A percentile compares a stretch with the other conserved stretches of the same genome.
Evolutionary conservation across 257 asterid species (phyloP).

Genomic region (Paraleonurus japonicus): DNA sequence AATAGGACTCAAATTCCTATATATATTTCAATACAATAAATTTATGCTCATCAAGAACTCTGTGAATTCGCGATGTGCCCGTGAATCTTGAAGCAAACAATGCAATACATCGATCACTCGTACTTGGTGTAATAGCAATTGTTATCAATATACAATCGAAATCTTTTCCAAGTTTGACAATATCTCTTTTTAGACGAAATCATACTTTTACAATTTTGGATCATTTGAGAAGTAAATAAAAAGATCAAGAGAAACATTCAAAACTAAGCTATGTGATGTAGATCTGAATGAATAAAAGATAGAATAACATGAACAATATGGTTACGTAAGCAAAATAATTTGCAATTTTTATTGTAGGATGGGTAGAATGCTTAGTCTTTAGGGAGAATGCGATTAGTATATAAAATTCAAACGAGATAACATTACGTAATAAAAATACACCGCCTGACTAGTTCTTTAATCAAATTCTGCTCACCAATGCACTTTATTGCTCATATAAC

Average conservation of each 20-base stretch:
- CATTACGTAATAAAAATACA: conserved; percentile 1
- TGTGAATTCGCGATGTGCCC: too few relatives aligned
- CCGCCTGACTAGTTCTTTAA: not conserved
- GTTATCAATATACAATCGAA: too few relatives aligned
- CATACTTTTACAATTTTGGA: too few relatives aligned
- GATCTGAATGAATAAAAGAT: not conserved
- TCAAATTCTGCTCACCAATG: not conserved
- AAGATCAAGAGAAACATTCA: conserved; percentile 16
- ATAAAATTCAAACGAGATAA: not conserved
- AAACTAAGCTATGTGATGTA: conserved; percentile 13
- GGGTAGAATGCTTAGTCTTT: conserved; percentile 8
- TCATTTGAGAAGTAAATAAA: too few relatives aligned
- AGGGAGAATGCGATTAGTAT: conserved; percentile 3
- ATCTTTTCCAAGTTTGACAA: too few relatives aligned
- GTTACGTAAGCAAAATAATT: not conserved
- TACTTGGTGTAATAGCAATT: too few relatives aligned
- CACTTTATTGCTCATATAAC: not conserved
- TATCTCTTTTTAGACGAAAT: too few relatives aligned
- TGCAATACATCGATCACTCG: too few relatives aligned
- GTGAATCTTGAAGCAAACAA: too few relatives aligned
- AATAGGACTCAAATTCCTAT: too few relatives aligned
- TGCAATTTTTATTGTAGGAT: not conserved
- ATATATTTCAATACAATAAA: too few relatives aligned
- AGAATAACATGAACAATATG: conserved; percentile 1
- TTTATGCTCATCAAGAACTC: too few relatives aligned